Conservation (phyloP, 2,329 filamentous ascomycete genomes). For the Aspergillus udagawae region DNA sequence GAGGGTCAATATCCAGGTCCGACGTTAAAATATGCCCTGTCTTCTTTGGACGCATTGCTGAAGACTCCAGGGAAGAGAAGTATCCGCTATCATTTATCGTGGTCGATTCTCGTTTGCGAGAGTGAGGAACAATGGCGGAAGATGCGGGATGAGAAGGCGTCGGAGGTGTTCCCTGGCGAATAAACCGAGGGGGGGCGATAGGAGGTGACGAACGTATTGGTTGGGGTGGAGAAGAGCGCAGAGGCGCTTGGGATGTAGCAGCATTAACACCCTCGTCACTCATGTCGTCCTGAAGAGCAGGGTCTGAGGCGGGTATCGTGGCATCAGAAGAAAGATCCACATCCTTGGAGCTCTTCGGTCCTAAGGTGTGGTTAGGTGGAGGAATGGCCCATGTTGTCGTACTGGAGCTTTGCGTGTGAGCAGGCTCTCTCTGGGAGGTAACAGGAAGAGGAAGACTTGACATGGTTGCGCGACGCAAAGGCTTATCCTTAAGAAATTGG, state of each 20-base stretch:
- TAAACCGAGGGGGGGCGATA: slow-evolving; percentile 55
- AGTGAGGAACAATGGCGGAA: slow-evolving; percentile 61
- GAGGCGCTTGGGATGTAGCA: slow-evolving; percentile 20
- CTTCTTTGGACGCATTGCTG: slow-evolving; percentile 69
- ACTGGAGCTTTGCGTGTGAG: slow-evolving; percentile 27
- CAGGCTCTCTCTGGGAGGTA: slow-evolving; percentile 25
- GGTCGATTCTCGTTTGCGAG: slow-evolving; percentile 71
- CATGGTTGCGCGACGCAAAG: slow-evolving; percentile 45
- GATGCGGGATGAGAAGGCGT: slow-evolving; percentile 61
- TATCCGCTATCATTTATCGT: slow-evolving; percentile 93
- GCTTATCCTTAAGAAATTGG: slow-evolving; percentile 86
- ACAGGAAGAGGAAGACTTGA: slow-evolving; percentile 41
- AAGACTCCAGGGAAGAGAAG: slow-evolving; percentile 93
- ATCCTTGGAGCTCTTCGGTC: slow-evolving; percentile 22
- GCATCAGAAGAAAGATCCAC: slow-evolving; percentile 70
- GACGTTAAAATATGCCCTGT: slow-evolving; percentile 65
- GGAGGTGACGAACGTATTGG: slow-evolving; percentile 87
- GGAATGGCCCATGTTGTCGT: slow-evolving; percentile 35
- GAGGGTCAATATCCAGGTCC: slow-evolving; percentile 69
- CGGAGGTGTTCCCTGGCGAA: slow-evolving; percentile 66
- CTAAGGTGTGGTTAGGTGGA: slow-evolving; percentile 19
- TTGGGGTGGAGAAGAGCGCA: slow-evolving; percentile 47
- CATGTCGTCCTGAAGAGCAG: slow-evolving; percentile 53
- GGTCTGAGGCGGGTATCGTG: slow-evolving; percentile 69
- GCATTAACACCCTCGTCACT: slow-evolving; percentile 40